A percentile compares a stretch with the other conserved stretches of the same genome.
These are phyloP conservation scores for Epichloe uncinata DNA, from an alignment of 2,329 filamentous ascomycete species.

Conservation along the genomic window DNA sequence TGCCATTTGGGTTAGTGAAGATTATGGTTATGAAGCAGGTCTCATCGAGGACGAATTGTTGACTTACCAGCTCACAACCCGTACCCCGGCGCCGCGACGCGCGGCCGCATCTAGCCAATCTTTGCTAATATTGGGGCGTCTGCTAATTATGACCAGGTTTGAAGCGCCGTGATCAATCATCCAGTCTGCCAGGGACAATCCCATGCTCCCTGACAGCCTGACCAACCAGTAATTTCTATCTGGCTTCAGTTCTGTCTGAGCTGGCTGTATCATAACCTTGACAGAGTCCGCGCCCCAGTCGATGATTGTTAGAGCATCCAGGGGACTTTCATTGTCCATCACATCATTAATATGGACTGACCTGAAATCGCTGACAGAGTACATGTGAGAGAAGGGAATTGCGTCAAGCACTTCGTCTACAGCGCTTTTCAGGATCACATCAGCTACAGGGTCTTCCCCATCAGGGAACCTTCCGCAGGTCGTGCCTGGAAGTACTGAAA, in stretches of 20 bases:
- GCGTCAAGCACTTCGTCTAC: neutral
- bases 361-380: neutral
- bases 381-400: too few species aligned
- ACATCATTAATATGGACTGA: neutral
- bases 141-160: neutral
- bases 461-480: neutral
- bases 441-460: neutral
- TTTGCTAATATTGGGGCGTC: neutral
- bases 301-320: neutral
- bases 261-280: constrained; percentile 5
- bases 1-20: too few species aligned
- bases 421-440: neutral
- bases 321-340: neutral
- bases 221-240: constrained; percentile 16
- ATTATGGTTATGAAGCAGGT: too few species aligned
- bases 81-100: neutral
- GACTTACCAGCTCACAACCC: neutral
- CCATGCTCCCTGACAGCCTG: constrained; percentile 20
- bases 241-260: constrained; percentile 7
- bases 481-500: neutral
- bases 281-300: constrained; percentile 1
- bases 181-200: constrained; percentile 22
- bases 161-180: constrained; percentile 19
- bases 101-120: neutral
- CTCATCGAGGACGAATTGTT: too few species aligned